Evolutionary conservation across 768 basidiomycete genomes (phyloP), one percentile per base, ranked within the genome.

Genomic region (Termitomyces sp.): DNA sequence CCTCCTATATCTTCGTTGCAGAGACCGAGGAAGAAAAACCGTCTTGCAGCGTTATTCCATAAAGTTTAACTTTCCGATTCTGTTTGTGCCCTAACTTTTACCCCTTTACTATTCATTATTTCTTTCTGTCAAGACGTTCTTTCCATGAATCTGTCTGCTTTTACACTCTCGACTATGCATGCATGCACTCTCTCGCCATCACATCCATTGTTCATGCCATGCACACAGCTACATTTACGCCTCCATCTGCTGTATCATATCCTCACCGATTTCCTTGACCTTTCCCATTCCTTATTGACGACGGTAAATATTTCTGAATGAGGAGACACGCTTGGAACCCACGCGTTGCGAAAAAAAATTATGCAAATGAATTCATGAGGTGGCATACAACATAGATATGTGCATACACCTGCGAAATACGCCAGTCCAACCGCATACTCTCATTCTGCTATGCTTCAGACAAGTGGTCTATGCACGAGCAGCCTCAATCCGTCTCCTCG

Each of bases 401-500:
- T 59, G 60, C 64, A 68, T 64, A 65, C 51, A 50, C 59, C 60
- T 43, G 41, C 42, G 50, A 63, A 59, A 63, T 60, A 62, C 61
- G 51, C 59, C 51, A 41, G 44, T 57, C 57, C 47, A 50, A 61
- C 55, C 54, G 56, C 49, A 39, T 49, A 60, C 54, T 53, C 48
- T 57, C 46, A 41, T 6, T 52, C 26, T 13, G n/a, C 26, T 39
- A 24, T 12, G 52, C 32, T 49, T 44, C 34, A 18, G 39, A 39
- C 26, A 1, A 24, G 54, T 39, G 24, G 49, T 50, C 49, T 59
- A 83, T 72, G 73, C 73, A 65, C 92, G 88, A 37, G 79, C 84
- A 67, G 92, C 92, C 77, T 92, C 89, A 67, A 93, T 92, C 66
- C 92, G 84, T 80, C 79, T 89, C 77, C 91, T 84, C 64, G 92